Base-by-base conservation (phyloP, 768 basidiomycete genomes). In the Boletus huronensis region DNA sequence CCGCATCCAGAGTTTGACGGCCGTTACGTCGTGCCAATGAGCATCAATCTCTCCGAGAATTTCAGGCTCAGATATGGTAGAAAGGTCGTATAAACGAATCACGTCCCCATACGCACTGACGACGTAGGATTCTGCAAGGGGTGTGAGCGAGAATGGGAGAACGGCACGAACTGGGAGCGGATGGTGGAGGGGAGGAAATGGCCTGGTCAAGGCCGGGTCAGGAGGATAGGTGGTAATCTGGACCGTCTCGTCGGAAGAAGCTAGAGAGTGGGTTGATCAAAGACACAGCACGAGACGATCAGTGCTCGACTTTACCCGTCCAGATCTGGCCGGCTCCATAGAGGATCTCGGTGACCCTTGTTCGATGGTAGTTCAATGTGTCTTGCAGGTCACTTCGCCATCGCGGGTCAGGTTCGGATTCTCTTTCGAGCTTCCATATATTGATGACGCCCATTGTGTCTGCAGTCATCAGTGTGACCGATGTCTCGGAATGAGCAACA, bases 361-460 rank as follows among this genome's bases (percentile, higher is more conserved):
- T 95, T 53, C 93, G 82, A 69, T 98, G 96, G 50, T 86, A 75
- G 41, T 70, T 71, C 34, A 88, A 66, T 55, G 92, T 88, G 29
- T 77, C 75, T 61, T 74, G 75, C 50, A 82, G 64, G 5, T 73
- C 74, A 60, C 74, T 71, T 42, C 70, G 71, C 84, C 87, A 85
- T 41, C 82, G 74, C 2, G 78, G 70, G 10, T 70, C 62, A 1
- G 61, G 57, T 19, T 64, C 72, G 2, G 65, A 55, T 59, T 80
- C 80, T 50, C 66, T 70, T 43, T 71, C 71, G 47, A 96, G 64
- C 25, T 80, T 72, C 95, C 95, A 99, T 28, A 84, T 71, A 55
- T 87, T 90, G 66, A 98, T 84, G 9, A 88, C 68, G 2, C 96
- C 97, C 86, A 98, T 90, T 3, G 91, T 95, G 70, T 98, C 96